Evolutionary conservation across 2,329 filamentous ascomycete genomes (phyloP), one percentile per base, ranked within the genome.

Genomic region (Elsinoe australis): DNA sequence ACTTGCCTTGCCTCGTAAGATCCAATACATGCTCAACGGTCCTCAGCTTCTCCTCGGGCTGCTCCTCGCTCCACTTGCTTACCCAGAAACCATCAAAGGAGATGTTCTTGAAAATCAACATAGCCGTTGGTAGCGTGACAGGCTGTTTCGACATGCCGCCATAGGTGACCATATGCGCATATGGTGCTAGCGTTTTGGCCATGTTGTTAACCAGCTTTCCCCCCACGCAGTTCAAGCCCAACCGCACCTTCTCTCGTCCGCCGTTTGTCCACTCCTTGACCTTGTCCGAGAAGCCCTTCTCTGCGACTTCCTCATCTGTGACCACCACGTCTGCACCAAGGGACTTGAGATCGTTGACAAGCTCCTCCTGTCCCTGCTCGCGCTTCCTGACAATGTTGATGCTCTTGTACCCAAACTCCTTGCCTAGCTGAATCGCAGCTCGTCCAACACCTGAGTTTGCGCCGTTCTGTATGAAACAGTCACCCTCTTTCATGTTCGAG

Each of bases 381-480:
- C 92, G 74, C 54, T 85, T 81, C 9, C 92, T 79, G 32, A 98
- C 74, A 18, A 98, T 75, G 63, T 95, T 96, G 66, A 98, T 85
- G 61, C 84, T 94, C 60, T 87, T 83, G 59, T 92, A 76, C 0
- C 90, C 90, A 90, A 89, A 96, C 47, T 87, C 74, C 57, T 71
- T 75, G 1, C 79, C 90, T 1, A 98, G 72, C 68, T 98, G 92
- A 55, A 96, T 92, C 8, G 87, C 90, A 2, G 89, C 85, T 31
- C 92, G 74, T 1, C 92, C 92, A 12, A 98, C 92, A 8, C 88
- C 92, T 33, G 82, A 87, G 67, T 98, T 98, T 31, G 90, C 92
- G 5, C 90, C 92, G 64, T 98, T 98, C 68, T 98, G 92, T 38
- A 98, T 81, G 62, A 95, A 87, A 89, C 90, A 98, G 49, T 94